Base-by-base conservation (phyloP, 495 filamentous ascomycete genomes). In the Penicillium riverlandense region DNA sequence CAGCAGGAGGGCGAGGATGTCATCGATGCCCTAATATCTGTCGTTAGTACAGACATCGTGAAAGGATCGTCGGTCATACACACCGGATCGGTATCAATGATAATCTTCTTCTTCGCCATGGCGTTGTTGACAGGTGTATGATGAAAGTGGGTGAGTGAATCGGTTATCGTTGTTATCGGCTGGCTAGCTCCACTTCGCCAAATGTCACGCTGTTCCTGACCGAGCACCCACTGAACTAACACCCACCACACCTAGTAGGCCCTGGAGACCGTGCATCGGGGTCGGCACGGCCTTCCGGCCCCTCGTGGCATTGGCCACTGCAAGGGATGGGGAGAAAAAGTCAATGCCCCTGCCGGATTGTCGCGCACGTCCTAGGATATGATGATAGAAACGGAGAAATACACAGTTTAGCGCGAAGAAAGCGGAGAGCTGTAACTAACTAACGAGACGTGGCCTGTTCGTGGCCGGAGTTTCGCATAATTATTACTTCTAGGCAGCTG, bases 21-120 rank as follows among this genome's bases (percentile, higher is more conserved):
- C 92, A 65, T 99, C 92, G 54, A 90, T 85, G 38, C 92, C 92
- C 88, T 82, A 28, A 32, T 33, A 7, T 28, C 30, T 6, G 32
- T 34, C 9, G 9, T 34, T 3, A 34, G 32, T 34, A 34, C 9
- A 12, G 32, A 34, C 7, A 34, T 6, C 22, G 4, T 22, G 32
- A 34, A 12, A 34, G 6, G 4, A 12, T 11, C 40, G 30, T n/a
- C 29, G 37, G 30, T n/a, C 29, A 13, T 13, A 53, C 67, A 14
- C 63, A 78, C 87, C 35, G 90, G 90, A 58, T 96, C 90, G 16
- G 90, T 96, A 54, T 97, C 91, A 41, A 97, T 90, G 49, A 97
- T 96, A 44, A 97, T 82, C 47, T 80, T 82, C 47, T 80, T 82
- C 52, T 82, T 87, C 15, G 35, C 42, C 52, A 54, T 58, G 38